A percentile compares a stretch with the other conserved stretches of the same genome.
Conservation (phyloP, 305 asterid species). For the Euphrasia arctica region DNA sequence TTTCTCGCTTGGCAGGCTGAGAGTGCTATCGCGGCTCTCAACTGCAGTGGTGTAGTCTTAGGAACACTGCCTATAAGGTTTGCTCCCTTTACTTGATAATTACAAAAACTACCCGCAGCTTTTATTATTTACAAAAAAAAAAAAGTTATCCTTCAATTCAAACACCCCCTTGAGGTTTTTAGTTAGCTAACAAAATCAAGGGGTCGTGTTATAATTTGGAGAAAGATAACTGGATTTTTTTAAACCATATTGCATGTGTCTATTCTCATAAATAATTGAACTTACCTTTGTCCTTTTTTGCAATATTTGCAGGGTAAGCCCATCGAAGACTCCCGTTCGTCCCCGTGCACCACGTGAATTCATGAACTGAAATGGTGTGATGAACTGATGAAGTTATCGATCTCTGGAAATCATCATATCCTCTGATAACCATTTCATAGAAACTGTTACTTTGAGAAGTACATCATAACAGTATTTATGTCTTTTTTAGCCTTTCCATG, state of each 20-base stretch:
- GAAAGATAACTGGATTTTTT: background rate
- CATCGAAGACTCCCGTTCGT: conserved; percentile 93
- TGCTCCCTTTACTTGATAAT: conserved; percentile 1
- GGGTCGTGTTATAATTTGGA: background rate
- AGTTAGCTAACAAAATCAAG: background rate
- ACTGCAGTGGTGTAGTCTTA: conserved; percentile 88
- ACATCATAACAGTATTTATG: conserved; percentile 27
- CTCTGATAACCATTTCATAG: conserved; percentile 31
- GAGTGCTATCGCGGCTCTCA: conserved; percentile 90
- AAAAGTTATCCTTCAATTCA: no score
- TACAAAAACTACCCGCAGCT: background rate
- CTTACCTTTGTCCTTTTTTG: background rate
- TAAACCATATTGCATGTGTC: background rate
- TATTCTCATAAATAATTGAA: background rate
- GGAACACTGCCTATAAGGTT: conserved; percentile 93
- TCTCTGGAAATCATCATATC: conserved; percentile 27
- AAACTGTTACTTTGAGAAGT: conserved; percentile 30
- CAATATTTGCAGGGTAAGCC: conserved; percentile 53
- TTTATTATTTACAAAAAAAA: background rate
- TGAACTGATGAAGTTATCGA: background rate
- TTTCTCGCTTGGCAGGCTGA: conserved; percentile 62
- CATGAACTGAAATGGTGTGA: conserved; percentile 29
- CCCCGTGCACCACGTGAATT: conserved; percentile 77
- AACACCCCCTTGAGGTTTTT: background rate
- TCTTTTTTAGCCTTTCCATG: background rate